Evolutionary conservation across 768 basidiomycete genomes (phyloP).

Genomic region (Dioszegia aurantiaca): DNA sequence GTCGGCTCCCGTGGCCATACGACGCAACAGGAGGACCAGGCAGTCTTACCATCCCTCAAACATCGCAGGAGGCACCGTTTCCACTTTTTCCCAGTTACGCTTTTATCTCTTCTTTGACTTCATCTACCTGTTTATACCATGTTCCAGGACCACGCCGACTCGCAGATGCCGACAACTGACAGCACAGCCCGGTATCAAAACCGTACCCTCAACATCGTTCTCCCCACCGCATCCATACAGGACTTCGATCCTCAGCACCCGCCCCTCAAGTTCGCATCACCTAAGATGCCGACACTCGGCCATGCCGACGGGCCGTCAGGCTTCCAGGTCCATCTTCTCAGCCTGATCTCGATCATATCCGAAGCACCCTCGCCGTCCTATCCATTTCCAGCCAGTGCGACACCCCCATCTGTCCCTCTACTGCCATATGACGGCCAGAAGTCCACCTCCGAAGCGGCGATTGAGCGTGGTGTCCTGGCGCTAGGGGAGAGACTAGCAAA

Average conservation of each 20-base stretch:
- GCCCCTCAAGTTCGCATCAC: neutral
- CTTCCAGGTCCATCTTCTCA: slow-evolving; percentile 36
- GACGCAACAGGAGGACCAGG: no score
- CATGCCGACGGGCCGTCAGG: neutral
- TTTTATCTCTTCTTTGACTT: no score
- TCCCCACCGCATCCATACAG: neutral
- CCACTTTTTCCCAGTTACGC: no score
- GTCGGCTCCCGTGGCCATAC: no score
- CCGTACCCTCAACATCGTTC: no score
- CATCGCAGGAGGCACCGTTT: no score
- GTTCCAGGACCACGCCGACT: no score
- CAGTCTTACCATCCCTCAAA: no score
- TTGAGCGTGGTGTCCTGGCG: slow-evolving; percentile 37
- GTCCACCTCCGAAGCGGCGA: slow-evolving; percentile 34
- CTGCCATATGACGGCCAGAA: slow-evolving; percentile 26
- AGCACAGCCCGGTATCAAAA: no score
- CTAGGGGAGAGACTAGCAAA: slow-evolving; percentile 35
- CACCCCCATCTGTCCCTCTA: slow-evolving; percentile 5
- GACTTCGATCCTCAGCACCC: neutral
- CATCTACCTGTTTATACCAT: no score
- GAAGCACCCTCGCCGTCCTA: slow-evolving; percentile 42
- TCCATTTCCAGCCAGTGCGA: slow-evolving; percentile 32
- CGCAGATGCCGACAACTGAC: no score
- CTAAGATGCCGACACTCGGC: slow-evolving; percentile 1
- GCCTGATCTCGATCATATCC: slow-evolving; percentile 35